Conservation (phyloP, 2,329 filamentous ascomycete species). For the Gyromitra esculenta region DNA sequence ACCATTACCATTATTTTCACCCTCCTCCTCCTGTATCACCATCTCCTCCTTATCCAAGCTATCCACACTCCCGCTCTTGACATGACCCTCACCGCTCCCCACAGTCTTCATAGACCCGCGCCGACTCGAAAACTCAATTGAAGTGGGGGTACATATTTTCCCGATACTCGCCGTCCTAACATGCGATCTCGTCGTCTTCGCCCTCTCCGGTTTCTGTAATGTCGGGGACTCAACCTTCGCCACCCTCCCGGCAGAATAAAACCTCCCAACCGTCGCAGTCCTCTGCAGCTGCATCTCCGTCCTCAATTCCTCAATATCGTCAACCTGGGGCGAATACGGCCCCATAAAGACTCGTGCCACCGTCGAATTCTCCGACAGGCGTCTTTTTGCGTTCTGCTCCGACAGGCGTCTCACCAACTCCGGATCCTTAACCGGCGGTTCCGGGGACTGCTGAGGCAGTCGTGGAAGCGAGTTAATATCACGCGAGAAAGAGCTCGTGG, state of each 20-base stretch:
- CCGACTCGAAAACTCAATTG: slow-evolving; percentile 41
- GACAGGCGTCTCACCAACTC: slow-evolving; percentile 19
- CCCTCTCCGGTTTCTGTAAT: slow-evolving; percentile 20
- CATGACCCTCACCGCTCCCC: slow-evolving; percentile 14
- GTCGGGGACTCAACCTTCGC: slow-evolving; percentile 25
- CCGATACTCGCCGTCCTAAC: slow-evolving; percentile 53
- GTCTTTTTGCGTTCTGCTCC: slow-evolving; percentile 12
- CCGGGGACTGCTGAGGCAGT: background rate
- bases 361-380: slow-evolving; percentile 41
- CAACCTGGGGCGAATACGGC: slow-evolving; percentile 40
- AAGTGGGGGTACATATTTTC: slow-evolving; percentile 48
- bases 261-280: slow-evolving; percentile 50
- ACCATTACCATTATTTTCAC: background rate
- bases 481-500: slow-evolving; percentile 12
- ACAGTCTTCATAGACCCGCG: slow-evolving; percentile 38
- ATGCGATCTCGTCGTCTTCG: slow-evolving; percentile 35
- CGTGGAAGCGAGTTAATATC: background rate
- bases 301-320: slow-evolving; percentile 38
- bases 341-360: slow-evolving; percentile 44
- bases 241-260: slow-evolving; percentile 41
- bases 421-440: slow-evolving; percentile 13
- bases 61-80: slow-evolving; percentile 12
- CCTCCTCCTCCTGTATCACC: slow-evolving; percentile 34
- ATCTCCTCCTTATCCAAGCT: slow-evolving; percentile 17
- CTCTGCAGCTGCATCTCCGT: slow-evolving; percentile 38